Percentiles rank a stretch among this genome's conserved stretches.
Conservation (phyloP, 1,139 yeast species). For the Yamadazyma kanchanaburiensis region DNA sequence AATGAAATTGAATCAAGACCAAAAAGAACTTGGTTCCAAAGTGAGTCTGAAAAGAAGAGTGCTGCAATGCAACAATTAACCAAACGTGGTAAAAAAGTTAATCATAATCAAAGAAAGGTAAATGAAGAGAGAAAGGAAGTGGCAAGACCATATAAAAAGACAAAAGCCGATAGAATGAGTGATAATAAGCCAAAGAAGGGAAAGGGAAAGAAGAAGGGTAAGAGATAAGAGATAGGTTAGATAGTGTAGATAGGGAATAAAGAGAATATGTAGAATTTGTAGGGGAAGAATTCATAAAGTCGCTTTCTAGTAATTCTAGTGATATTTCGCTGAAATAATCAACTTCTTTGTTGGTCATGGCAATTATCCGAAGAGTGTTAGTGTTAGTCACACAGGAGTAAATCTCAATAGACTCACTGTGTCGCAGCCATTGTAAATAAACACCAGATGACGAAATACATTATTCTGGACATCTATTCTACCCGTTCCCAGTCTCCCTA, state of each 20-base stretch:
- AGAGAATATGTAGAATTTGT: neutral
- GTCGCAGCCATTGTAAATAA: no score
- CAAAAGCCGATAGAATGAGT: constrained; percentile 56
- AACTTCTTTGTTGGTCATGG: no score
- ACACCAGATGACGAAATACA: no score
- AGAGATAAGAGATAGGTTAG: constrained; percentile 2
- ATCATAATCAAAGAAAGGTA: constrained; percentile 61
- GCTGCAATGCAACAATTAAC: constrained; percentile 44
- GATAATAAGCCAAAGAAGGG: constrained; percentile 12
- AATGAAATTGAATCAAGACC: constrained; percentile 88
- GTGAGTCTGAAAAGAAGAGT: constrained; percentile 62
- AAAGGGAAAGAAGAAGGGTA: constrained; percentile 11
- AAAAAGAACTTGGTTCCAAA: constrained; percentile 94
- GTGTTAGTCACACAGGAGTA: no score
- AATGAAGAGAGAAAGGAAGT: constrained; percentile 47
- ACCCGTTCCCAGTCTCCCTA: no score
- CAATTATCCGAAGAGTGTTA: no score
- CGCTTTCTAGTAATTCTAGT: no score
- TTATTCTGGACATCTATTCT: no score
- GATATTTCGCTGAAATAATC: no score
- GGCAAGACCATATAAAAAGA: constrained; percentile 63
- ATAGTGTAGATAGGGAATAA: neutral
- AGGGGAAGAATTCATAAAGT: no score
- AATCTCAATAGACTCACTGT: no score
- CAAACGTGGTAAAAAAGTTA: constrained; percentile 42